Percentiles rank a stretch among this genome's conserved stretches.
Conservation (phyloP, 257 asterid genomes). For the Coffea eugenioides region DNA sequence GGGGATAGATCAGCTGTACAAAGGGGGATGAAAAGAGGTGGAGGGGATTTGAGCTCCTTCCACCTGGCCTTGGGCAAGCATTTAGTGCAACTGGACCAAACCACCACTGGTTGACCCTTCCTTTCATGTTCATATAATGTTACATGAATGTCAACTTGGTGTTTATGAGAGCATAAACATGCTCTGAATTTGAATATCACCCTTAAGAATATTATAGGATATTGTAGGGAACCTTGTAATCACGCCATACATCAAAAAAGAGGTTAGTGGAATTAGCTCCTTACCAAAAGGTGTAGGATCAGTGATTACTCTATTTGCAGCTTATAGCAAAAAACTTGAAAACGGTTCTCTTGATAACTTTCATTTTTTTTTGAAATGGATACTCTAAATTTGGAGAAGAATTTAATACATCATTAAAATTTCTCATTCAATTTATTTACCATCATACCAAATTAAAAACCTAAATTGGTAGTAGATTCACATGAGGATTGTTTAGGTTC, state of each 20-base stretch:
- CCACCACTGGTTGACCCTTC: not conserved
- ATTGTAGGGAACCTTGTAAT: slow-evolving; percentile 1
- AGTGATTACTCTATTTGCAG: not conserved
- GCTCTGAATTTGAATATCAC: not conserved
- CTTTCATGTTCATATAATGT: not conserved
- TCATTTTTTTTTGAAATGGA: not conserved
- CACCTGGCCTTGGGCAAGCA: not conserved
- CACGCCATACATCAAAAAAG: not conserved
- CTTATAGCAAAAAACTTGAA: not conserved
- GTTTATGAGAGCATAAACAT: not conserved
- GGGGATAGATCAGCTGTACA: not conserved
- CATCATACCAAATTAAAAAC: not conserved
- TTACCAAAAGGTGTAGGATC: not conserved
- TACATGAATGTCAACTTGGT: not conserved
- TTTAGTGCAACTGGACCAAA: not conserved
- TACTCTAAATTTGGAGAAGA: not conserved
- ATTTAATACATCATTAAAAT: not conserved
- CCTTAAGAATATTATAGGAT: not conserved
- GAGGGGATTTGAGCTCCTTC: not conserved
- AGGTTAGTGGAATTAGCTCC: not conserved
- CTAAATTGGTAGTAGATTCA: not conserved
- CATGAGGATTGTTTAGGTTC: not conserved
- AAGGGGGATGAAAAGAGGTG: not conserved
- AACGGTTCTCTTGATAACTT: not conserved
- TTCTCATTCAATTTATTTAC: not conserved